Conservation (phyloP, 2,329 filamentous ascomycete species). For the Periconia macrospinosa region DNA sequence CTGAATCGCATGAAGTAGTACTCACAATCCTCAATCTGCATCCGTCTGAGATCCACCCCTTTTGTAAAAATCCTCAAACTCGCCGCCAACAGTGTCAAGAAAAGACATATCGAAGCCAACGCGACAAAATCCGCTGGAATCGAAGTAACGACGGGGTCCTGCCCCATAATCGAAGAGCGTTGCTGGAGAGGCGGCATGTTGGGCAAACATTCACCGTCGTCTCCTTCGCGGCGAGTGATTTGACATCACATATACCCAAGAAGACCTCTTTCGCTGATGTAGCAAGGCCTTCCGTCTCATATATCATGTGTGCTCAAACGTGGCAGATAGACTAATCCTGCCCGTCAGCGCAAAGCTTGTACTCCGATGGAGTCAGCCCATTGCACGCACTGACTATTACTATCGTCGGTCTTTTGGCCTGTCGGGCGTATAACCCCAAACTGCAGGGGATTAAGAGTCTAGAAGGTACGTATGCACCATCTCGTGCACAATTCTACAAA, state of each 20-base stretch:
- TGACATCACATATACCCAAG: not conserved
- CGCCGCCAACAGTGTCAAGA: slow-evolving; percentile 10
- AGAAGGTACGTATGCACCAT: not conserved
- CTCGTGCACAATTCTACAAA: not conserved
- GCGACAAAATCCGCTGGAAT: slow-evolving; percentile 9
- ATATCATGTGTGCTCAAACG: not conserved
- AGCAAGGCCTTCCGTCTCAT: not conserved
- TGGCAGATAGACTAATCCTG: not conserved
- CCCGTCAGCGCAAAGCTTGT: not conserved
- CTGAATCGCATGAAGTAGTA: not conserved
- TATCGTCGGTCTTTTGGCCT: not conserved
- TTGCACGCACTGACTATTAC: not conserved
- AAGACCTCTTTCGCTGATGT: not conserved
- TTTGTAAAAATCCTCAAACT: slow-evolving; percentile 10
- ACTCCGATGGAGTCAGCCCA: not conserved
- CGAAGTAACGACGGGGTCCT: slow-evolving; percentile 1
- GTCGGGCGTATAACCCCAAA: not conserved
- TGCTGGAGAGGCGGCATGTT: not conserved
- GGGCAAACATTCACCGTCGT: not conserved
- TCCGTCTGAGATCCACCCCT: slow-evolving; percentile 5
- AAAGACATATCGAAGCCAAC: slow-evolving; percentile 14
- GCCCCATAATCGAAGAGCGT: slow-evolving; percentile 1
- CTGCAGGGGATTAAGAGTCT: not conserved
- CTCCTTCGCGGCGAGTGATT: not conserved
- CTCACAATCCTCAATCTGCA: slow-evolving; percentile 15